Base-by-base conservation (phyloP, 441 rosid genomes). In the Croton laevigatus region DNA sequence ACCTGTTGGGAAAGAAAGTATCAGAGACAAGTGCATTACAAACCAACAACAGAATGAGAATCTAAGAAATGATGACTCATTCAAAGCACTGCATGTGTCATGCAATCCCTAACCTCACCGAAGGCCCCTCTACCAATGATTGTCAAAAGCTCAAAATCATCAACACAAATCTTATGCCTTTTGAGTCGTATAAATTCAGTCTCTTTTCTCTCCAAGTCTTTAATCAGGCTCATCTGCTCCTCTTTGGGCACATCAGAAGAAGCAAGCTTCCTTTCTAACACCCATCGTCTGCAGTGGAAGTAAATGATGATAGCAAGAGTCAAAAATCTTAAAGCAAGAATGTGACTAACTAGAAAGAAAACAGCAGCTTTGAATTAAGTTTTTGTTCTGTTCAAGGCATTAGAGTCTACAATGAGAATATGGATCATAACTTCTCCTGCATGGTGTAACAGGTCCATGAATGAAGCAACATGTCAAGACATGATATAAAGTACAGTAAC, bases 71-170 rank as follows among this genome's bases (percentile, higher is more conserved):
- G 65, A 81, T 38, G 49, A 59, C 70, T 53, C 22, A 42, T 61
- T 42, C 64, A 27, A 52, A 6, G 22, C 16, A 71, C 45, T 62
- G 67, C 49, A 72, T 40, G 20, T 48, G 57, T 59, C 58, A 59
- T 48, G 14, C 55, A 71, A 57, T 49, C 70, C 60, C 87, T 85
- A 76, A 94, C 98, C 97, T 94, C 98, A 54, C 96, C 97, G 70
- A 88, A 91, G 78, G 97, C 98, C 10, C 97, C 98, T 78, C 98
- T 85, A 66, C 98, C 98, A 44, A 94, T 91, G 82, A 94, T 89
- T 63, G 98, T 88, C 76, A 94, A 73, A 78, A 82, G 97, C 86
- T 94, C 95, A 81, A 94, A 94, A 79, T 91, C 97, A 79, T 91
- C 98, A 14, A 83, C 97, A 69, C 94, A 91, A 54, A 91, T 87